A percentile compares a stretch with the other conserved stretches of the same genome.
Conservation (phyloP, 2,329 filamentous ascomycete species). For the Xylaria sp. region DNA sequence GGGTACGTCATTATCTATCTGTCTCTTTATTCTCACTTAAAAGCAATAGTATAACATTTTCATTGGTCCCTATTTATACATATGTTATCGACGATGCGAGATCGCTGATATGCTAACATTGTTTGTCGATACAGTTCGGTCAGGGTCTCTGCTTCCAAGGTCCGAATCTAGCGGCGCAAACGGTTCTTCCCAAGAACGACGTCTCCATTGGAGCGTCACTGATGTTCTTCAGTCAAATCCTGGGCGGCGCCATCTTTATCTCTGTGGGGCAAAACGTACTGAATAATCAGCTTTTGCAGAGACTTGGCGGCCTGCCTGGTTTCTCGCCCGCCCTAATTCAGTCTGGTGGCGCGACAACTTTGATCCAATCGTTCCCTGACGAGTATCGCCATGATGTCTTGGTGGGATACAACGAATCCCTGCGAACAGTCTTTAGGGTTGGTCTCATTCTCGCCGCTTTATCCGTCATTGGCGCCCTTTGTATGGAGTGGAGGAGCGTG, state of each 20-base stretch:
- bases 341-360: slow-evolving; percentile 48
- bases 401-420: slow-evolving; percentile 69
- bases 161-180: slow-evolving; percentile 60
- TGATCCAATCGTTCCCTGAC: slow-evolving; percentile 40
- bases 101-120: slow-evolving; percentile 16
- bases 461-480: slow-evolving; percentile 64
- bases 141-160: slow-evolving; percentile 57
- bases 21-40: background rate
- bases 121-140: slow-evolving; percentile 51
- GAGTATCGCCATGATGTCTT: slow-evolving; percentile 46
- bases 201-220: slow-evolving; percentile 57
- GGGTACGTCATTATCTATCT: slow-evolving; percentile 25
- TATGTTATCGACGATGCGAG: background rate
- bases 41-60: background rate
- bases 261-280: slow-evolving; percentile 60
- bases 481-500: slow-evolving; percentile 69
- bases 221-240: slow-evolving; percentile 59
- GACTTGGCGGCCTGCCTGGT: slow-evolving; percentile 49
- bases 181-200: slow-evolving; percentile 56
- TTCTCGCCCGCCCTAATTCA: slow-evolving; percentile 46
- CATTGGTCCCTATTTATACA: background rate
- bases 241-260: slow-evolving; percentile 60
- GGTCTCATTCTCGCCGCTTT: slow-evolving; percentile 65
- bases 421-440: slow-evolving; percentile 70
- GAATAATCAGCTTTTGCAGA: slow-evolving; percentile 53